Base-by-base conservation (phyloP, 1,284 basidiomycete species). In the Rhodotorula sp. region DNA sequence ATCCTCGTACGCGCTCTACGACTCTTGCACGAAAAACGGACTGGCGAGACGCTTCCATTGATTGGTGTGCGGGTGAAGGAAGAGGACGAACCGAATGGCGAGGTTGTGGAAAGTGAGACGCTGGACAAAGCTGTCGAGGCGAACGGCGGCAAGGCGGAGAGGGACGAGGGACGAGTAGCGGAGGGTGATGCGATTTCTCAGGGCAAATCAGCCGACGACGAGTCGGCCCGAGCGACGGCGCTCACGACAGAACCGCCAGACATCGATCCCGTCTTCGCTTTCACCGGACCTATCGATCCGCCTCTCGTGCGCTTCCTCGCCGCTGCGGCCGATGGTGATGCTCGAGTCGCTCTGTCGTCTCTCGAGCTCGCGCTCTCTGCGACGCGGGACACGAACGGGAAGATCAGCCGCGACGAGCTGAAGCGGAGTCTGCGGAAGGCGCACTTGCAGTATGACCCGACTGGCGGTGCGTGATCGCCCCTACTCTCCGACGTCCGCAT, bases 261-360 rank as follows among this genome's bases (percentile, higher is more conserved):
- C 70, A 30, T 47, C 78, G 79, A 76, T 75, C 81, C 31, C 66
- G 78, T 26, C 37, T 62, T 69, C 20, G 18, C 20, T 1, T 34
- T n/a, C 16, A 52, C 63, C 7, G 62, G 59, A 2, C 50, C 59
- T 1, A 56, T 73, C 62, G 72, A 69, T 46, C 62, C 54, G 13
- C 60, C 62, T 1, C 53, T 82, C 10, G 88, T 40, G 73, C 86
- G 60, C 7, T 84, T 84, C 15, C 84, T 90, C 61, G 79, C 85
- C 48, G 84, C 85, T 9, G 81, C 89, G 26, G 84, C 88, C 9
- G 81, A 83, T 7, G 89, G 89, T 20, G 89, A 90, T 77, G 89
- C 88, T 26, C 85, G 89, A 60, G 86, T 86, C 31, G 89, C 88
- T 0, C 81, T 89, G 0, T 70, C 50, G 86, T 87, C 61, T 80